These are phyloP conservation scores for Gracilaria gracilis DNA, from an alignment of 23 red algal species.

Conservation along the genomic window DNA sequence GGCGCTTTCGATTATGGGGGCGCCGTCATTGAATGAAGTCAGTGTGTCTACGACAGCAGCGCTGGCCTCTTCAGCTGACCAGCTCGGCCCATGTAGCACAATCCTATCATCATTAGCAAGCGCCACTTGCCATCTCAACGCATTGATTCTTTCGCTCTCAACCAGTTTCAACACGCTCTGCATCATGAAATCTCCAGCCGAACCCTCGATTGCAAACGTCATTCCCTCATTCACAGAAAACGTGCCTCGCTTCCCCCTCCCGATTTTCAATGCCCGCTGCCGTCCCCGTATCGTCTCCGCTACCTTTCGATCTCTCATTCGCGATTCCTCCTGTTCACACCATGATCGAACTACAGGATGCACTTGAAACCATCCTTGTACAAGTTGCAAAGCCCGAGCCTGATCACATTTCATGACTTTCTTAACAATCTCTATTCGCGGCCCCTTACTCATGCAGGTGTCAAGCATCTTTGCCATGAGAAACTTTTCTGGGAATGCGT, in stretches of 20 bases:
- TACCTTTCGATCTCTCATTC: slow-evolving; percentile 5
- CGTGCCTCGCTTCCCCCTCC: not conserved
- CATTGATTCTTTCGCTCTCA: slow-evolving; percentile 7
- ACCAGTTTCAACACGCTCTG: slow-evolving; percentile 5
- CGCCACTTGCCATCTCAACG: slow-evolving; percentile 18
- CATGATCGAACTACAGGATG: slow-evolving; percentile 37
- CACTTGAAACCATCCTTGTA: slow-evolving; percentile 16
- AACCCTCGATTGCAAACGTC: slow-evolving; percentile 29
- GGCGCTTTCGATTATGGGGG: not conserved
- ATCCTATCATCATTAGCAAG: slow-evolving; percentile 15
- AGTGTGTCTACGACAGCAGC: not conserved
- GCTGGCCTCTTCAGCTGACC: slow-evolving; percentile 3
- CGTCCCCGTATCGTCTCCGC: slow-evolving; percentile 28
- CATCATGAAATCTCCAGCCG: slow-evolving; percentile 21
- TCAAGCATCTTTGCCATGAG: slow-evolving; percentile 33
- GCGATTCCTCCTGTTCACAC: not conserved
- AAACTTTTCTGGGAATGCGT: slow-evolving; percentile 19
- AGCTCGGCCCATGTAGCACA: slow-evolving; percentile 14
- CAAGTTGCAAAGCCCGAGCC: not conserved
- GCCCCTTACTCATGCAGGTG: slow-evolving; percentile 30
- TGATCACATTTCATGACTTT: slow-evolving; percentile 13
- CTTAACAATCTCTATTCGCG: not conserved
- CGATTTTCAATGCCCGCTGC: not conserved
- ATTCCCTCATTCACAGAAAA: not conserved
- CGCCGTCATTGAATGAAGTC: not conserved